Base-by-base conservation (phyloP, 2,329 filamentous ascomycete genomes). In the Phialophora tarda region DNA sequence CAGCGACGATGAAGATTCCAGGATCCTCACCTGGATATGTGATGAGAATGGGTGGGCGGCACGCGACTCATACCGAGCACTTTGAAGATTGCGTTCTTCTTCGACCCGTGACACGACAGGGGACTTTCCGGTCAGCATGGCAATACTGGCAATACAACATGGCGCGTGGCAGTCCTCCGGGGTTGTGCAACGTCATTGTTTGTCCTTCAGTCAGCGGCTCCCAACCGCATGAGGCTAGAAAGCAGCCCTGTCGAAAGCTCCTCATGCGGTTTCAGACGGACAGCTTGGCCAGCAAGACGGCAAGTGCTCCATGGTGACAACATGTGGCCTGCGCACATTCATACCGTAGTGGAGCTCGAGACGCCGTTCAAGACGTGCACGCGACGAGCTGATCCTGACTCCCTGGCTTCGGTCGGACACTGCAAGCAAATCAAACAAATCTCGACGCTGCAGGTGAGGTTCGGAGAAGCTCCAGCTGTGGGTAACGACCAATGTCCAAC, bases 361-460 rank as follows among this genome's bases (percentile, higher is more conserved):
- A 11, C 57, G 14, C 23, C 41, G 30, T 21, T 32, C 47, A 59
- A 59, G 26, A 5, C 57, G 38, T 28, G 41, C 26, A 50, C 26
- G 57, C 41, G 57, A 50, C 57, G 38, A 48, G 57, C 23, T 59
- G 12, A 48, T 50, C 41, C 57, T 59, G 57, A 38, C 24, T 47
- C 41, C 38, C 38, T 44, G 17, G 38, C 17, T n/a, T 44, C 38
- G 14, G 38, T 44, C 26, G 47, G 21, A 59, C 47, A 32, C 41
- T 21, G 26, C 41, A 32, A 48, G 41, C 57, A 50, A 59, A 59
- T 47, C 57, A 59, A 10, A 50, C 38, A 41, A 17, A 47, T 24
- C 28, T 50, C 26, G 41, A 30, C 48, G 21, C 57, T 32, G 38
- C 38, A 58, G 57, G 47, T 59, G 57, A 59, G 57, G 57, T 47